These are phyloP conservation scores for Sordariomycetes sp. DNA, from an alignment of 2,329 filamentous ascomycete genomes.

Conservation along the genomic window DNA sequence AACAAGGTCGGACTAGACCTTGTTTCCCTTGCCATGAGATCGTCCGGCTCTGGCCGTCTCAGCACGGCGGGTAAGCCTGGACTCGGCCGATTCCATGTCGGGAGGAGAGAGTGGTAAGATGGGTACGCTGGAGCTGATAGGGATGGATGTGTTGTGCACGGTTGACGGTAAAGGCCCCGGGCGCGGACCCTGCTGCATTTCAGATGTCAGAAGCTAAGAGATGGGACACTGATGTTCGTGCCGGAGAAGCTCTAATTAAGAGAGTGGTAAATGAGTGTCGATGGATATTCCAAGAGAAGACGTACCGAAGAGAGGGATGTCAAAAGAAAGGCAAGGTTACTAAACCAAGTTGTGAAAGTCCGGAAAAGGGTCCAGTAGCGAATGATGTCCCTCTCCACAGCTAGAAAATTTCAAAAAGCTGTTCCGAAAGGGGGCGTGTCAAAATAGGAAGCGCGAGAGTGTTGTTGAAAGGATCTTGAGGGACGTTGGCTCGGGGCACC, in stretches of 20 bases:
- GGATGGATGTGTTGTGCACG: background rate
- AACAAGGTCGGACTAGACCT: slow-evolving; percentile 5
- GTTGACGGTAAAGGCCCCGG: background rate
- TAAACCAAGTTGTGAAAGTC: background rate
- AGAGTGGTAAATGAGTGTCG: background rate
- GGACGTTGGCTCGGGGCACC: background rate
- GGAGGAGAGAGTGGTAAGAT: background rate
- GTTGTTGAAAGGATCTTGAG: background rate
- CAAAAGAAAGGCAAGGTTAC: background rate
- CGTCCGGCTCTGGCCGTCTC: background rate
- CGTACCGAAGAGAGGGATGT: background rate
- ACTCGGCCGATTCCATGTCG: background rate
- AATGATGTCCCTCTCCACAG: background rate
- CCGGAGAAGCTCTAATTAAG: background rate
- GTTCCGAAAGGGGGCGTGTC: background rate
- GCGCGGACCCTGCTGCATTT: background rate
- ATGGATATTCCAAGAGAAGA: background rate
- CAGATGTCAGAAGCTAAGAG: background rate
- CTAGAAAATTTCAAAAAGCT: background rate
- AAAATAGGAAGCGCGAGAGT: background rate
- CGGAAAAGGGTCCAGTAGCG: background rate
- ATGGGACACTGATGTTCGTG: background rate
- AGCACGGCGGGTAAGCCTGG: background rate
- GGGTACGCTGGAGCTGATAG: background rate
- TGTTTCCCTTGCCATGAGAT: slow-evolving; percentile 1